Percentiles rank a stretch among this genome's conserved stretches.
These are phyloP conservation scores for Lepidopterella palustris DNA, from an alignment of 495 filamentous ascomycete species.

Conservation along the genomic window DNA sequence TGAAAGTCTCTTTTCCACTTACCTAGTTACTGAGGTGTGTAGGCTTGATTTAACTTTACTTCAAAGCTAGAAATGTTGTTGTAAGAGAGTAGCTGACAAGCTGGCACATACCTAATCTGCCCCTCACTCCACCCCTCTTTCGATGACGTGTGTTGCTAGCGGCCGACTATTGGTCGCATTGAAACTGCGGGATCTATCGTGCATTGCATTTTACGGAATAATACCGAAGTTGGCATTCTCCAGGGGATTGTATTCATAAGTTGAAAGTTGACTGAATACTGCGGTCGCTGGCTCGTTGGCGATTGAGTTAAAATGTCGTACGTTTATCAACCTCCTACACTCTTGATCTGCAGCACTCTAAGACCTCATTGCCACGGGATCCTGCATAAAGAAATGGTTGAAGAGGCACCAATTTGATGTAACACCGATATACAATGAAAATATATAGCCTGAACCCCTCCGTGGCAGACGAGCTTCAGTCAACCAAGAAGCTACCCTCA, in stretches of 20 bases:
- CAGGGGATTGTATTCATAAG: too few species aligned
- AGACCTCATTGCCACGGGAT: neutral
- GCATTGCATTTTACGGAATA: neutral
- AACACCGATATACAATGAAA: neutral
- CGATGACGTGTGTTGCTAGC: conserved; percentile 3
- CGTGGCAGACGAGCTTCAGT: neutral
- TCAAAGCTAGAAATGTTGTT: neutral
- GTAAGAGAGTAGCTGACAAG: neutral
- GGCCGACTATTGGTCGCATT: neutral
- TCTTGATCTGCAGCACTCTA: too few species aligned
- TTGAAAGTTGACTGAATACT: too few species aligned
- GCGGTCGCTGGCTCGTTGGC: too few species aligned
- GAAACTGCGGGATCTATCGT: neutral
- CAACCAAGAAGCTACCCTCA: neutral
- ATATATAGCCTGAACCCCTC: neutral
- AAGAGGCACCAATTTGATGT: neutral
- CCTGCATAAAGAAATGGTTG: neutral
- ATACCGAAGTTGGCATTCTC: too few species aligned
- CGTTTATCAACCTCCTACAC: too few species aligned
- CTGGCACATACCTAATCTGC: neutral
- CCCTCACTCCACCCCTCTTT: conserved; percentile 1
- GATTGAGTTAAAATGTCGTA: too few species aligned
- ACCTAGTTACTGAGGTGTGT: too few species aligned
- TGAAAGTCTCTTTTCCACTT: too few species aligned
- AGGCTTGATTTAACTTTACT: neutral